Evolutionary conservation across 306 rosid genomes (phyloP).

Genomic region (Oemleria cerasiformis): DNA sequence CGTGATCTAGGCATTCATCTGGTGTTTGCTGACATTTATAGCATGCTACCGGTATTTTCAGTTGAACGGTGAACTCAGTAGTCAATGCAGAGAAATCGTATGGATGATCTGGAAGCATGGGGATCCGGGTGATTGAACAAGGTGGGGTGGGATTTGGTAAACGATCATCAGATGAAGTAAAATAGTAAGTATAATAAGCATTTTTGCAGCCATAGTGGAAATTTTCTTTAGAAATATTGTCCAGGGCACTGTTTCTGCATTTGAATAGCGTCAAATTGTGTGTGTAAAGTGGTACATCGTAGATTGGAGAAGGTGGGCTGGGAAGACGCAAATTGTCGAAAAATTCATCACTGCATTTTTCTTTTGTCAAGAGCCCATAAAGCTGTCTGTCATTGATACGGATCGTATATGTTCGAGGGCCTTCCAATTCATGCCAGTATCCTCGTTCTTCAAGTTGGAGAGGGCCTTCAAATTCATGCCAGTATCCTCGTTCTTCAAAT

Average conservation of each 20-base stretch:
- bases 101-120: rapidly evolving
- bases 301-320: no score
- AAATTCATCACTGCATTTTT: background rate
- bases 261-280: background rate
- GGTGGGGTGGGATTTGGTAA: background rate
- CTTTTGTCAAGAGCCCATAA: rapidly evolving
- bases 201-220: rapidly evolving
- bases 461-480: background rate
- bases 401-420: background rate
- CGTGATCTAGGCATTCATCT: background rate
- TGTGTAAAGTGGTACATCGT: no score
- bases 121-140: background rate
- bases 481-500: slow-evolving; percentile 3
- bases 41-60: background rate
- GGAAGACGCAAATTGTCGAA: background rate
- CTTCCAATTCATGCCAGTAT: background rate
- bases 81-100: rapidly evolving
- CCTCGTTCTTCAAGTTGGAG: no score
- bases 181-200: background rate
- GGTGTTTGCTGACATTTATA: rapidly evolving
- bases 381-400: rapidly evolving
- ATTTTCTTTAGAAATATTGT: rapidly evolving
- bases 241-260: background rate
- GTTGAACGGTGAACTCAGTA: background rate
- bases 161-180: no score